These are phyloP conservation scores for Aspergillus viridinutans DNA, from an alignment of 2,329 filamentous ascomycete species.

Conservation along the genomic window DNA sequence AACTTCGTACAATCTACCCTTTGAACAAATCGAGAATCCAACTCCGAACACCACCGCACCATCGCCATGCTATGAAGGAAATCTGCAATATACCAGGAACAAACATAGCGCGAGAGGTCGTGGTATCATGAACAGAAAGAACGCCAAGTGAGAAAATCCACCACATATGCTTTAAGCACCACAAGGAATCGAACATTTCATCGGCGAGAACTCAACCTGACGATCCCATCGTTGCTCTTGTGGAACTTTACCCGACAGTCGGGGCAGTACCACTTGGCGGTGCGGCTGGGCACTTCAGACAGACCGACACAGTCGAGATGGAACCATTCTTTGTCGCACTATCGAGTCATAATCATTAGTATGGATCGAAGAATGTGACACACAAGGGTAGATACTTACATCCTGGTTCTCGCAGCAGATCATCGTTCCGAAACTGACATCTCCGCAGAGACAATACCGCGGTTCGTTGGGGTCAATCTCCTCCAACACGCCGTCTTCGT, in stretches of 20 bases:
- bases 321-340: conserved; percentile 66
- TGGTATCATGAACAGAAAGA: conserved; percentile 12
- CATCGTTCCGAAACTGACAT: conserved; percentile 63
- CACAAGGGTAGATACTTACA: conserved; percentile 31
- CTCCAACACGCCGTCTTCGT: conserved; percentile 46
- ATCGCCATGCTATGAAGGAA: conserved; percentile 11
- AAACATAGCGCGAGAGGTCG: conserved; percentile 5
- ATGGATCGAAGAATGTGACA: neutral
- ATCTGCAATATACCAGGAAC: neutral
- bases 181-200: neutral
- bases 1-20: neutral
- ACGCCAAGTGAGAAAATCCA: neutral
- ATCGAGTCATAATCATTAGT: conserved; percentile 13
- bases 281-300: conserved; percentile 54
- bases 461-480: conserved; percentile 59
- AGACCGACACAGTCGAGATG: conserved; percentile 60
- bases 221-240: conserved; percentile 40
- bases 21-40: neutral
- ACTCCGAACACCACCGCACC: conserved; percentile 1
- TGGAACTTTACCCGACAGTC: conserved; percentile 53
- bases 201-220: conserved; percentile 15
- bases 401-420: conserved; percentile 62
- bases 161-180: neutral
- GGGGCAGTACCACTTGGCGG: conserved; percentile 63
- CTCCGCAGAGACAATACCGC: conserved; percentile 61